Evolutionary conservation across 169 alveolate species (phyloP).

Genomic region (Cryptosporidium felis): DNA sequence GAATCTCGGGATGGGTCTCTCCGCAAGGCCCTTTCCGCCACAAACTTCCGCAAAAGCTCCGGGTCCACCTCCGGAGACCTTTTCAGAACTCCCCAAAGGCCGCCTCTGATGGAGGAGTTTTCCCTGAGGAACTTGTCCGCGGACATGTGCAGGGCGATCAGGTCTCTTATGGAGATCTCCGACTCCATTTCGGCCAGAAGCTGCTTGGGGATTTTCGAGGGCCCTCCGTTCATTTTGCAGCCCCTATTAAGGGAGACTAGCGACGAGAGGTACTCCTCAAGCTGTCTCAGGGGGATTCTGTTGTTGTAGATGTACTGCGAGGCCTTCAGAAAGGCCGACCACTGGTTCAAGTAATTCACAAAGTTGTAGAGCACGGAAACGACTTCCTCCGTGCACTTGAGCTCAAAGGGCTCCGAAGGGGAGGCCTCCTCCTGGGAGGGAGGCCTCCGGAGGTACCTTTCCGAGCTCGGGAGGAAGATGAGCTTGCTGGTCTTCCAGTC

Average conservation of each 20-base stretch:
- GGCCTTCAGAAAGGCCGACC: conserved; percentile 58
- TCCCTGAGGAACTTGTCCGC: conserved; percentile 42
- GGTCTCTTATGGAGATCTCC: conserved; percentile 32
- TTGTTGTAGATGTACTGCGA: conserved; percentile 28
- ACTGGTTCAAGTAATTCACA: conserved; percentile 40
- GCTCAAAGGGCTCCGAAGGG: not conserved
- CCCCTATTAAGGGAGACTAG: not conserved
- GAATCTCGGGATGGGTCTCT: not conserved
- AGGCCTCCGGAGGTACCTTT: not conserved
- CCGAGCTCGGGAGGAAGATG: conserved; percentile 33
- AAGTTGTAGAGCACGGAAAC: conserved; percentile 22
- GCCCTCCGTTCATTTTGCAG: not conserved
- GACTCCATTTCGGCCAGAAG: conserved; percentile 23
- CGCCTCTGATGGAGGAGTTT: not conserved
- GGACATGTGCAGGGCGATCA: conserved; percentile 41
- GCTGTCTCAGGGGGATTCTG: not conserved
- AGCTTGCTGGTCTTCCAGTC: conserved; percentile 55
- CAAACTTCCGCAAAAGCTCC: not conserved
- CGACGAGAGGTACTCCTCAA: conserved; percentile 8
- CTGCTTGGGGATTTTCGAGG: not conserved
- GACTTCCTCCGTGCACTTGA: conserved; percentile 26
- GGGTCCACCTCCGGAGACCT: not conserved
- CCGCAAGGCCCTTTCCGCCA: not conserved
- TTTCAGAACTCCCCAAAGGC: not conserved
- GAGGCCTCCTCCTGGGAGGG: not conserved